Conservation (phyloP, 192 early-diverging fungal genomes). For the Podila clonocystis region DNA sequence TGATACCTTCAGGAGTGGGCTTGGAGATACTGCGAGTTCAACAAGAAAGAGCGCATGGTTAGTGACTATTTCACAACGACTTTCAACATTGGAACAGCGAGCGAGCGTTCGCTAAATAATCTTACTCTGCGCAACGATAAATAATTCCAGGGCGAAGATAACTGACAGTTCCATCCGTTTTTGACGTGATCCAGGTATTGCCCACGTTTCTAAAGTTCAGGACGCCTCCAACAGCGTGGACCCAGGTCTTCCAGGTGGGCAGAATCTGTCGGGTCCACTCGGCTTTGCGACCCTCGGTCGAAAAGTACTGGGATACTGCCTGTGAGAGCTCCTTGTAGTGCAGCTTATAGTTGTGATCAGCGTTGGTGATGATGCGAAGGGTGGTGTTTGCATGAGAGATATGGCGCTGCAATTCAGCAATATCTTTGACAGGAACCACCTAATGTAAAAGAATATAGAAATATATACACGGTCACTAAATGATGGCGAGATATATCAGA, state of each 20-base stretch:
- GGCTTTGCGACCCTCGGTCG: constrained; percentile 28
- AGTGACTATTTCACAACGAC: constrained; percentile 41
- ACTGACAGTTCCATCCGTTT: constrained; percentile 42
- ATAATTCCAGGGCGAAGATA: constrained; percentile 60
- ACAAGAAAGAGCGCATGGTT: not conserved
- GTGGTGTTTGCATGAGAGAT: constrained; percentile 40
- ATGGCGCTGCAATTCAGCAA: constrained; percentile 54
- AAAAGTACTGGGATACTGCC: constrained; percentile 51
- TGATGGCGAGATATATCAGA: too few relatives aligned
- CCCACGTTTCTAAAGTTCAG: constrained; percentile 68
- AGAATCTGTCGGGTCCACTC: constrained; percentile 29
- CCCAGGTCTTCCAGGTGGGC: constrained; percentile 48
- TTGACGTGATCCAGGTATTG: constrained; percentile 57
- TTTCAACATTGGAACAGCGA: not conserved
- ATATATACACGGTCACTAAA: not conserved
- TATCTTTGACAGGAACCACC: constrained; percentile 59
- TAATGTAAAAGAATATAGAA: constrained; percentile 10
- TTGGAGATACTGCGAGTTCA: constrained; percentile 49
- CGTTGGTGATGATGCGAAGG: constrained; percentile 53
- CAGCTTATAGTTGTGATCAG: constrained; percentile 57
- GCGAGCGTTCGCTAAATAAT: too few relatives aligned
- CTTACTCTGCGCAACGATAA: constrained; percentile 62
- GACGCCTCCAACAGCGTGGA: constrained; percentile 61
- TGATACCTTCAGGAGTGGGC: constrained; percentile 54
- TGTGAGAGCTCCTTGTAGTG: constrained; percentile 49